Evolutionary conservation across 75 land plant species (phyloP).

Genomic region (Ceratopteris richardii): DNA sequence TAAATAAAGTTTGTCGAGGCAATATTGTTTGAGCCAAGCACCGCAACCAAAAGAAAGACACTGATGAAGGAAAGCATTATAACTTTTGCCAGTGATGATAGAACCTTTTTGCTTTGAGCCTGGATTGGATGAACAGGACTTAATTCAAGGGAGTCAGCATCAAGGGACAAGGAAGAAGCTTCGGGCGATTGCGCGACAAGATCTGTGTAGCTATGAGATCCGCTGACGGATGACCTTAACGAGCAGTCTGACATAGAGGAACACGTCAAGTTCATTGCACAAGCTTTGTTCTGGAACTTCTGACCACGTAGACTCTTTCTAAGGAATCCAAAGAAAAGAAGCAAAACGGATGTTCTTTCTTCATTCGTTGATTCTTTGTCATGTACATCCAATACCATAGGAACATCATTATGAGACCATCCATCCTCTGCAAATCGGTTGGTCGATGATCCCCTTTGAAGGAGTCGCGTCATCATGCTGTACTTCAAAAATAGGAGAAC

Average conservation of each 20-base stretch:
- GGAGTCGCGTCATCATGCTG: not conserved
- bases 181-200: not conserved
- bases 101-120: not conserved
- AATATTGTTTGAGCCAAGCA: not conserved
- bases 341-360: not conserved
- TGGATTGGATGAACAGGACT: too few relatives aligned
- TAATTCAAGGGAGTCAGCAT: not conserved
- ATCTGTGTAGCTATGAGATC: not conserved
- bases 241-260: not conserved
- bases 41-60: not conserved
- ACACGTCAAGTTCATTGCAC: not conserved
- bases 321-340: not conserved
- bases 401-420: slow-evolving; percentile 2
- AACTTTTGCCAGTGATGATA: not conserved
- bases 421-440: not conserved
- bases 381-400: not conserved
- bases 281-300: not conserved
- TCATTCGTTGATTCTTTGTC: not conserved
- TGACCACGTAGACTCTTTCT: not conserved
- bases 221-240: not conserved
- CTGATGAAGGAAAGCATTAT: slow-evolving; percentile 1
- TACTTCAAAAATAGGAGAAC: too few relatives aligned
- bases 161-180: not conserved
- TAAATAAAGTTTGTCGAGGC: not conserved
- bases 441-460: not conserved